Conservation (phyloP, 1,284 basidiomycete species). For the Ustilago esculenta region DNA sequence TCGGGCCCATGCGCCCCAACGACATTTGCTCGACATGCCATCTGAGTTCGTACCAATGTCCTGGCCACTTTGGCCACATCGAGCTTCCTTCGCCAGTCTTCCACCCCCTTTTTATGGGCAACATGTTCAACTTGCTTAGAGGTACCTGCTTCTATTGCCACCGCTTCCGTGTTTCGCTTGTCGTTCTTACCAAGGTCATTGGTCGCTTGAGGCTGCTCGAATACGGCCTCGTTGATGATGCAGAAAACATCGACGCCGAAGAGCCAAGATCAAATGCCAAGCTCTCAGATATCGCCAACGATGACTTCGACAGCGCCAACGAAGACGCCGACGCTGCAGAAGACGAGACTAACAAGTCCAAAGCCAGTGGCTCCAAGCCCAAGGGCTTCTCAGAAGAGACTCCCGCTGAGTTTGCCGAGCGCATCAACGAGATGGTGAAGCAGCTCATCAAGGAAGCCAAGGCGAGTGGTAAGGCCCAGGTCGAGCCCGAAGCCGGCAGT, state of each 20-base stretch:
- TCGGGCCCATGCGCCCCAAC: constrained; percentile 78
- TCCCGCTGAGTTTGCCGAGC: constrained; percentile 56
- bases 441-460: constrained; percentile 73
- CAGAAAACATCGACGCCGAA: constrained; percentile 73
- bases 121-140: constrained; percentile 87
- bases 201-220: constrained; percentile 91
- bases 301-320: constrained; percentile 42
- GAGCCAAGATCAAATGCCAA: constrained; percentile 30
- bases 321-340: constrained; percentile 46
- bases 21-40: constrained; percentile 90
- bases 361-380: constrained; percentile 23
- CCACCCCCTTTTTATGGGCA: constrained; percentile 94
- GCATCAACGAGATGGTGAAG: constrained; percentile 70
- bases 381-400: constrained; percentile 63
- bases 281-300: constrained; percentile 19
- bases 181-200: constrained; percentile 74
- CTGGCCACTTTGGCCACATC: constrained; percentile 99
- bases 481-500: constrained; percentile 69
- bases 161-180: constrained; percentile 79
- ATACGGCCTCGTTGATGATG: constrained; percentile 84
- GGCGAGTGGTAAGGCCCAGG: constrained; percentile 68
- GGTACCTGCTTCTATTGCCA: constrained; percentile 97
- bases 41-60: constrained; percentile 90
- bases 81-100: constrained; percentile 94
- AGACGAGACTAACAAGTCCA: constrained; percentile 54